Evolutionary conservation across 768 basidiomycete genomes (phyloP), one percentile per base, ranked within the genome.

Genomic region (Dendrothele bispora): DNA sequence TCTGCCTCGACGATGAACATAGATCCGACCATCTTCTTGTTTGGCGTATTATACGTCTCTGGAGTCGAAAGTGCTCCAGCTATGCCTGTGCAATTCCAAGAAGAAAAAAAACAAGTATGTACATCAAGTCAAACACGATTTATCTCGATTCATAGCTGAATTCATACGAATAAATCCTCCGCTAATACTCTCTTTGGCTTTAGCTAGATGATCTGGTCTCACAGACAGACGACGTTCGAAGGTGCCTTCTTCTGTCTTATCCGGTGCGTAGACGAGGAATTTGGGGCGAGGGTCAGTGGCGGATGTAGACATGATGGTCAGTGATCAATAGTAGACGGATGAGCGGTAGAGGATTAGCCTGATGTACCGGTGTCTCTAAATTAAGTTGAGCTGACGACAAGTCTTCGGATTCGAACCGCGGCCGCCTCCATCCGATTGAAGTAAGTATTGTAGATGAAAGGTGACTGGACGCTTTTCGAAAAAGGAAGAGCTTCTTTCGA

Each of bases 251-350:
- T 84, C 81, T 11, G 77, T 77, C 55, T 73, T 77, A 59, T 88
- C 86, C 2, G 84, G 85, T 2, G 84, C 83, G 55, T 79, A 86
- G 25, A 88, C 79, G 45, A 84, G 54, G 60, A 82, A 83, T 30
- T 55, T 58, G 20, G 61, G 62, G 48, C 64, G 56, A n/a, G n/a
- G n/a, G n/a, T n/a, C n/a, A n/a, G n/a, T n/a, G 4, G n/a, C 36
- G 17, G 51, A 26, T 32, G 51, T 38, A 20, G 53, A 51, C 55
- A 57, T 57, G 50, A n/a, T n/a, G n/a, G n/a, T n/a, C n/a, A n/a
- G n/a, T n/a, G n/a, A n/a, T n/a, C n/a, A n/a, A n/a, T n/a, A n/a
- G n/a, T n/a, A n/a, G n/a, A n/a, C n/a, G n/a, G n/a, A n/a, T n/a
- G n/a, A n/a, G n/a, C n/a, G n/a, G n/a, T n/a, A n/a, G n/a, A n/a